Conservation (phyloP, 2,329 filamentous ascomycete genomes). For the Clonostachys rhizophaga region DNA sequence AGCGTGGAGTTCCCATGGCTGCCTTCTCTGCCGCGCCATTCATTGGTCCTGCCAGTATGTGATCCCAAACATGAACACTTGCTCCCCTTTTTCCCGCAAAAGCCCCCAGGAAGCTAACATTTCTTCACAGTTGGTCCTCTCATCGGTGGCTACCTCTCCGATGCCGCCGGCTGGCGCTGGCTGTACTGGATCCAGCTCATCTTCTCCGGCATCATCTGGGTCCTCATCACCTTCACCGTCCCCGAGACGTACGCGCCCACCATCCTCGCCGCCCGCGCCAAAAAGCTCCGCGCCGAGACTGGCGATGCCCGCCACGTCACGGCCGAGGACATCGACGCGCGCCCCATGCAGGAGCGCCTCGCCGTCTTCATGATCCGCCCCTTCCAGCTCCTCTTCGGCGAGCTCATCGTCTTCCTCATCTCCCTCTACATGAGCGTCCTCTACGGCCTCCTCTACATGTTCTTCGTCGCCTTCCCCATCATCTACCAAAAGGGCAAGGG, state of each 20-base stretch:
- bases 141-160: constrained; percentile 70
- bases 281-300: constrained; percentile 65
- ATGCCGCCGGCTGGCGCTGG: constrained; percentile 73
- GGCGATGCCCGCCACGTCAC: constrained; percentile 67
- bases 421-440: constrained; percentile 82
- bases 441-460: constrained; percentile 72
- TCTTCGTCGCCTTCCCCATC: constrained; percentile 66
- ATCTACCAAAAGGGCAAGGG: constrained; percentile 78
- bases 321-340: constrained; percentile 72
- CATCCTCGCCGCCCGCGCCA: constrained; percentile 66
- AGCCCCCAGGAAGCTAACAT: not conserved
- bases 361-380: constrained; percentile 74
- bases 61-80: not conserved
- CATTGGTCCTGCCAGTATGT: constrained; percentile 65
- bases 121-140: constrained; percentile 55
- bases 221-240: constrained; percentile 81
- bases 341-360: constrained; percentile 64
- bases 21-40: constrained; percentile 81
- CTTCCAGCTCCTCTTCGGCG: constrained; percentile 78
- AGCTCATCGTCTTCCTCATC: constrained; percentile 82
- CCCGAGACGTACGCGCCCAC: constrained; percentile 85
- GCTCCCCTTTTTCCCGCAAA: not conserved
- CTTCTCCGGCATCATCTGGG: constrained; percentile 62
- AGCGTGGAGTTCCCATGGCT: constrained; percentile 83
- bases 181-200: constrained; percentile 87